These are phyloP conservation scores for Trichoderma sp. DNA, from an alignment of 2,329 filamentous ascomycete genomes.

Conservation along the genomic window DNA sequence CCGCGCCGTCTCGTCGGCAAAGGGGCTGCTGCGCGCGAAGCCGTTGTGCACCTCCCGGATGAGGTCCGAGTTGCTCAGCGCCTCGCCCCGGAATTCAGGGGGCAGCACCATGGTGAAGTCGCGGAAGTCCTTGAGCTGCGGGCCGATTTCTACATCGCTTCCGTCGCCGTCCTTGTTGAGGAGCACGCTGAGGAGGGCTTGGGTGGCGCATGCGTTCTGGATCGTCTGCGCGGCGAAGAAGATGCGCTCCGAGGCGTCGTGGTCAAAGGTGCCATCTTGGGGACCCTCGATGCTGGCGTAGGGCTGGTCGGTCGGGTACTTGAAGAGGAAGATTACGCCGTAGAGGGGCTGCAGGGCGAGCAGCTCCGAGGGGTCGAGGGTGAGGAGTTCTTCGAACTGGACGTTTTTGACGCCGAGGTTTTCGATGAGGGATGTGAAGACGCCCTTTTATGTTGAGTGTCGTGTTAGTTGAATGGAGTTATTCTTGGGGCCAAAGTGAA, in stretches of 20 bases:
- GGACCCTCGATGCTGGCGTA: constrained; percentile 65
- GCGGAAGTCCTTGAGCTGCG: constrained; percentile 73
- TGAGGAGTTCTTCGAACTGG: constrained; percentile 95
- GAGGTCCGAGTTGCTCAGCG: constrained; percentile 63
- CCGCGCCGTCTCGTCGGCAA: constrained; percentile 81
- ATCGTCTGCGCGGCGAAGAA: constrained; percentile 98
- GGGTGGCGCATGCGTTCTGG: constrained; percentile 96
- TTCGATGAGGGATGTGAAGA: constrained; percentile 96
- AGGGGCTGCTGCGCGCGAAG: constrained; percentile 85
- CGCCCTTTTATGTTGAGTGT: constrained; percentile 57
- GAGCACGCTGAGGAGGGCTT: constrained; percentile 88
- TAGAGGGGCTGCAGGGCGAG: constrained; percentile 76
- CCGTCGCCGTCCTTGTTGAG: constrained; percentile 75
- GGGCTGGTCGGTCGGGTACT: constrained; percentile 75
- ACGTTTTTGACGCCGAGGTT: constrained; percentile 87
- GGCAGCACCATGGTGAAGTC: constrained; percentile 87
- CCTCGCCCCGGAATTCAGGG: constrained; percentile 66
- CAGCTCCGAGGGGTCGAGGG: constrained; percentile 77
- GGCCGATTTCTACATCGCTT: constrained; percentile 71
- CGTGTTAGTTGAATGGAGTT: not conserved
- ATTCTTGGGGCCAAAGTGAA: not conserved
- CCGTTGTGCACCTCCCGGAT: constrained; percentile 85
- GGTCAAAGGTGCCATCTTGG: constrained; percentile 80
- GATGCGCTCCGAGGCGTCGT: constrained; percentile 70
- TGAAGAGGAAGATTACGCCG: constrained; percentile 99